These are phyloP conservation scores for Oenanthe sinensis DNA, from an alignment of 129 eudicot genomes.

Conservation along the genomic window DNA sequence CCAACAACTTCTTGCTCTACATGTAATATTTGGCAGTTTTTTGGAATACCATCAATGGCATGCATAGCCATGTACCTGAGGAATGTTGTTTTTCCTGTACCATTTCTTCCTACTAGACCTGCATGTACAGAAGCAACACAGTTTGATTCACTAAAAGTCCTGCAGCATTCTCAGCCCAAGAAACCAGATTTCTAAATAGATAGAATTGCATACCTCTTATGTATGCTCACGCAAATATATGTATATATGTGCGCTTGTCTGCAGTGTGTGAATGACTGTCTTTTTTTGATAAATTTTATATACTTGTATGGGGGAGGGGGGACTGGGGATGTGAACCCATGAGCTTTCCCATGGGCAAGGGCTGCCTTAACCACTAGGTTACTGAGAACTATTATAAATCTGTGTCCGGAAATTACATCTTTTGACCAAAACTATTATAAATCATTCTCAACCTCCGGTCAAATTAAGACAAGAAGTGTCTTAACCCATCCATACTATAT, in stretches of 20 bases:
- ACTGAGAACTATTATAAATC: neutral
- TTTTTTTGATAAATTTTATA: neutral
- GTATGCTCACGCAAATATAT: neutral
- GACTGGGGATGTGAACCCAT: neutral
- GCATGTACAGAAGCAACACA: slow-evolving; percentile 12
- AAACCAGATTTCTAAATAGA: neutral
- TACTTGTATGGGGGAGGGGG: neutral
- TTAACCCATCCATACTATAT: too few relatives aligned
- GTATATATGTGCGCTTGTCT: neutral
- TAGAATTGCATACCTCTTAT: neutral
- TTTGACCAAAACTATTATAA: too few relatives aligned
- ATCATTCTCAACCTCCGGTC: too few relatives aligned
- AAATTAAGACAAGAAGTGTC: too few relatives aligned
- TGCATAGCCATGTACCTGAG: slow-evolving; percentile 96
- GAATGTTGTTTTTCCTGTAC: slow-evolving; percentile 97
- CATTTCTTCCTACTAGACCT: slow-evolving; percentile 97
- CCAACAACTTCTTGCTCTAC: slow-evolving; percentile 99
- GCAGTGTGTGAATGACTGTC: neutral
- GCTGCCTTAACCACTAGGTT: neutral
- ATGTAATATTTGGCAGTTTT: slow-evolving; percentile 92
- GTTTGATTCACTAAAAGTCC: neutral
- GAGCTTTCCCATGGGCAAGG: neutral
- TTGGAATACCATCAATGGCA: slow-evolving; percentile 95
- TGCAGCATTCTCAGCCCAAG: neutral
- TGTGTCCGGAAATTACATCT: neutral